Evolutionary conservation across 2,329 filamentous ascomycete species (phyloP).

Genomic region (Coniosporium tulheliwenetii): DNA sequence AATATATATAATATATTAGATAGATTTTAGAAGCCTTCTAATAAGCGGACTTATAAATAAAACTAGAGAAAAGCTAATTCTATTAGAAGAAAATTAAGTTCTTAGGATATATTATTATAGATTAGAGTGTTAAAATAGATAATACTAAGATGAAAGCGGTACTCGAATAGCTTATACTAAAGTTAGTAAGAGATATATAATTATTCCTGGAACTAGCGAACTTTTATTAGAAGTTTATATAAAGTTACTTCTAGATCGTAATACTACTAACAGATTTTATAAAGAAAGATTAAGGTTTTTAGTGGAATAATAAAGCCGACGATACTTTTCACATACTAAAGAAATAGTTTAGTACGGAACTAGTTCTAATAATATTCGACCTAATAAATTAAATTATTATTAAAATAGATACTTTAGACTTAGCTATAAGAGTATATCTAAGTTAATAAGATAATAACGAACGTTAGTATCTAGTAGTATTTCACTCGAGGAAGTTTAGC

Average conservation of each 20-base stretch:
- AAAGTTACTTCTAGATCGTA: conserved; percentile 1
- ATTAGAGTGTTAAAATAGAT: conserved; percentile 1
- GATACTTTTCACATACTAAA: conserved; percentile 3
- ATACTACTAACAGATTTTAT: not conserved
- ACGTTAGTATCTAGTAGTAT: conserved; percentile 1
- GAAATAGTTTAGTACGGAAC: conserved; percentile 2
- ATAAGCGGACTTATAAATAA: conserved; percentile 2
- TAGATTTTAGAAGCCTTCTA: conserved; percentile 4
- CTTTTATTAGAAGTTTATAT: conserved; percentile 4
- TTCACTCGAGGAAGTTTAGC: too few species aligned
- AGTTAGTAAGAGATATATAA: conserved; percentile 1
- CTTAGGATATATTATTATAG: conserved; percentile 5
- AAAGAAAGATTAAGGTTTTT: not conserved
- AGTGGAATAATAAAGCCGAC: not conserved
- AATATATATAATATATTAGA: conserved; percentile 4
- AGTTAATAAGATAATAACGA: not conserved
- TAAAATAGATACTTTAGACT: conserved; percentile 2
- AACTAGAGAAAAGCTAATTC: conserved; percentile 6
- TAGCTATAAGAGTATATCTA: too few species aligned
- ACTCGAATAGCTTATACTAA: not conserved
- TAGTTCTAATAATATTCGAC: conserved; percentile 3
- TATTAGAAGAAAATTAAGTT: conserved; percentile 4
- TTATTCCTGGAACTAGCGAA: conserved; percentile 4
- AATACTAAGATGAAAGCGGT: not conserved
- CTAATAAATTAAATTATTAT: not conserved